Conservation (phyloP, 2,329 filamentous ascomycete genomes). For the Colletotrichum salicis region DNA sequence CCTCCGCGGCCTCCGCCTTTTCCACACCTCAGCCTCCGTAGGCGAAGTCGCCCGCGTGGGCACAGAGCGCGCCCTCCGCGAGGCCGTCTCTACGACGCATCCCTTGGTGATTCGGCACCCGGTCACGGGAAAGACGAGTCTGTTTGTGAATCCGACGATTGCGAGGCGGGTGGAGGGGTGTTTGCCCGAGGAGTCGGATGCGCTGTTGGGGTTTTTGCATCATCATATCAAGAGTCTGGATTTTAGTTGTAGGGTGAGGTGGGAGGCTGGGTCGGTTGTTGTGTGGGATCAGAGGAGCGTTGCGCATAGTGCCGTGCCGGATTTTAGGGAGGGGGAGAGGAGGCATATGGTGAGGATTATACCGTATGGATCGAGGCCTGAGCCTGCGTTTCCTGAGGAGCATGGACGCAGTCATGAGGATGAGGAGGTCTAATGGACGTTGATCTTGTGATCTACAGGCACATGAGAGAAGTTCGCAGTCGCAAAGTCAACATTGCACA, state of each 20-base stretch:
- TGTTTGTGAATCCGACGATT: conserved; percentile 46
- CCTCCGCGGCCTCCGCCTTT: conserved; percentile 20
- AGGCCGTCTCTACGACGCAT: conserved; percentile 44
- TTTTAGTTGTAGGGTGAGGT: conserved; percentile 43
- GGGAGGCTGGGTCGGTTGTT: conserved; percentile 44
- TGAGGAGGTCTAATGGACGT: background rate
- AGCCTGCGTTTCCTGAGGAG: conserved; percentile 23
- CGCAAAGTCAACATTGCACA: background rate
- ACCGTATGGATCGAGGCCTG: conserved; percentile 42
- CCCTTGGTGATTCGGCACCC: conserved; percentile 44
- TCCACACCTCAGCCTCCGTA: conserved; percentile 42
- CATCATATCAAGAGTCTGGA: conserved; percentile 45
- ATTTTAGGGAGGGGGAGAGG: conserved; percentile 44
- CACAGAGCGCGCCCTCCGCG: conserved; percentile 40
- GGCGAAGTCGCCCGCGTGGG: conserved; percentile 44
- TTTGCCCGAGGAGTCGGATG: conserved; percentile 43
- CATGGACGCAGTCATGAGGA: background rate
- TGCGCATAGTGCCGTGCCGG: conserved; percentile 43
- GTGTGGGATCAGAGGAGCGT: conserved; percentile 44
- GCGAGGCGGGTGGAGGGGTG: conserved; percentile 43
- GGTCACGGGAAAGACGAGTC: conserved; percentile 40
- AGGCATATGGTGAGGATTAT: conserved; percentile 46
- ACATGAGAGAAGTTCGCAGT: background rate
- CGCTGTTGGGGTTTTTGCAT: conserved; percentile 42
- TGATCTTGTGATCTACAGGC: background rate